phyloP scores from a whole-genome alignment of 2,329 filamentous ascomycete species.

The Xylaria multiplex region DNA sequence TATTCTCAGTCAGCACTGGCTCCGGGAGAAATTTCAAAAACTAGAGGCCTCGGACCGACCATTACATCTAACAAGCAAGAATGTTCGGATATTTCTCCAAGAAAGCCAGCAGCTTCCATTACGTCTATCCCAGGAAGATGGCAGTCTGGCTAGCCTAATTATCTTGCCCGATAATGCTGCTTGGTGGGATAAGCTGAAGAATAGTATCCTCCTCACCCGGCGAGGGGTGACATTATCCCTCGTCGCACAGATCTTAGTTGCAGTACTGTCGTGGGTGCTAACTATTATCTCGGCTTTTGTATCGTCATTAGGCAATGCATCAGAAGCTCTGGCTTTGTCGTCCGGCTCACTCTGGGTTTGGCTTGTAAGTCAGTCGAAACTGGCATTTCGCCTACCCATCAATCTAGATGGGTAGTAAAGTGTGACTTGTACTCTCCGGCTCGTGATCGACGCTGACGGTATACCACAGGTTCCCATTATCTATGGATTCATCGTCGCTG shows the following conservation, averaged over 20 bases:
- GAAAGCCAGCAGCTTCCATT: constrained; percentile 36
- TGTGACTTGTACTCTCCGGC: background rate
- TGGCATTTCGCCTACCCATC: background rate
- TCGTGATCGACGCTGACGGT: background rate
- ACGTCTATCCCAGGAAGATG: constrained; percentile 33
- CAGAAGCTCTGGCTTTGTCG: constrained; percentile 35
- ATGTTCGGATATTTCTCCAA: constrained; percentile 35
- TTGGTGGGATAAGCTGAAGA: constrained; percentile 36
- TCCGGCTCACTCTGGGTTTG: constrained; percentile 38
- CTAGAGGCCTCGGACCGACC: constrained; percentile 27
- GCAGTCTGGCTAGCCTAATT: constrained; percentile 34
- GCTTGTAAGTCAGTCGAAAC: constrained; percentile 31
- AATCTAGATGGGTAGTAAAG: background rate
- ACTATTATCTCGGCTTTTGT: constrained; percentile 31
- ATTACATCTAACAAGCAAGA: constrained; percentile 16
- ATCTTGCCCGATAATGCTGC: constrained; percentile 31
- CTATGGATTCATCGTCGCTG: constrained; percentile 36
- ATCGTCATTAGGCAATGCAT: constrained; percentile 33
- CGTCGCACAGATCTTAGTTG: constrained; percentile 35
- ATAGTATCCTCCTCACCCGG: constrained; percentile 30
- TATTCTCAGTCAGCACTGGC: constrained; percentile 39
- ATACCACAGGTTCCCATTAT: constrained; percentile 33
- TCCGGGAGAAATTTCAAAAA: constrained; percentile 26
- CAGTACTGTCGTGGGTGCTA: constrained; percentile 35
- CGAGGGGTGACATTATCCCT: constrained; percentile 36